Conservation (phyloP, 2,329 filamentous ascomycete species). For the Claviceps sp. region DNA sequence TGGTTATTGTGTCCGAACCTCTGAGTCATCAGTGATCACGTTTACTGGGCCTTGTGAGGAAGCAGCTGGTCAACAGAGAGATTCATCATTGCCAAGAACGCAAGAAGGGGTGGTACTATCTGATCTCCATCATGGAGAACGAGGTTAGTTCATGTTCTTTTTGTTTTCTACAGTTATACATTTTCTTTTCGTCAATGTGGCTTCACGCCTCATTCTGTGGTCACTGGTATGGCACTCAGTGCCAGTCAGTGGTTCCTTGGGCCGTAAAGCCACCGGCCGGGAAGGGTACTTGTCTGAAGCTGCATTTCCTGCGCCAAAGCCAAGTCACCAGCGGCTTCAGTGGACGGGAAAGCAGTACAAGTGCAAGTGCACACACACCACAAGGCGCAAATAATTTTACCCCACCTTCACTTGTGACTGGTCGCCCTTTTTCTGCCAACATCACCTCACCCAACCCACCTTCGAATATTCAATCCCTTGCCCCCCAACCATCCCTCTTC, state of each 20-base stretch:
- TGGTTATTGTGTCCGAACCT: background rate
- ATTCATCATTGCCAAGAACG: background rate
- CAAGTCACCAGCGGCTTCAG: background rate
- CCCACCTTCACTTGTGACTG: constrained; percentile 7
- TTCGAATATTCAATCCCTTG: background rate
- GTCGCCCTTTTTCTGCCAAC: constrained; percentile 3
- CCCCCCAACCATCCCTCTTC: background rate
- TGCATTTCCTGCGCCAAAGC: background rate
- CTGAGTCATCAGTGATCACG: background rate
- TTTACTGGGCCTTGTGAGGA: background rate
- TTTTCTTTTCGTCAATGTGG: background rate
- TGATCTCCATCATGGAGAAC: constrained; percentile 10
- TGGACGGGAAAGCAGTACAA: background rate
- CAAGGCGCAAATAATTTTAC: constrained; percentile 7
- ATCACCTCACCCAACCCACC: background rate
- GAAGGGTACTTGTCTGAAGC: background rate
- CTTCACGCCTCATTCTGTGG: background rate
- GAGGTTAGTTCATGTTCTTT: constrained; percentile 7
- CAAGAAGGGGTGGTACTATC: background rate
- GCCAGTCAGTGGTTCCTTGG: background rate
- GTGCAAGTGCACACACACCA: background rate
- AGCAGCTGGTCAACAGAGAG: background rate
- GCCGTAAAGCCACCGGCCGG: background rate
- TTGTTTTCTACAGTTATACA: background rate
- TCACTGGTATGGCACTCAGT: background rate